phyloP scores from a whole-genome alignment of 2,329 filamentous ascomycete species.

The Orbilia brochopaga region DNA sequence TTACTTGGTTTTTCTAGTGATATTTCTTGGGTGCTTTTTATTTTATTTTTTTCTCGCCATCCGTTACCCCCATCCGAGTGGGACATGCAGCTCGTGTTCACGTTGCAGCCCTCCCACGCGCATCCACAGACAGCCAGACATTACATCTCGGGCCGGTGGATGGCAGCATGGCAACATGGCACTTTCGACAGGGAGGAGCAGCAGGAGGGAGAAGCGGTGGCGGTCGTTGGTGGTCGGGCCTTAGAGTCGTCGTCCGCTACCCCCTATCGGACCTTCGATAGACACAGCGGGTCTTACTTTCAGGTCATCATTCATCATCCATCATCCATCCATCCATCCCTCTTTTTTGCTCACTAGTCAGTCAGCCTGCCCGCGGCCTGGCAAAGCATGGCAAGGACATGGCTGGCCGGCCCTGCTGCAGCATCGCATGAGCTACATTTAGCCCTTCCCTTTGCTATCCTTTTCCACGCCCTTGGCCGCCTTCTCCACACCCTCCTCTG shows the following conservation, averaged over 20 bases:
- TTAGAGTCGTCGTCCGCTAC: too few species aligned
- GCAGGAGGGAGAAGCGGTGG: too few species aligned
- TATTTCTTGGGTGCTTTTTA: not conserved
- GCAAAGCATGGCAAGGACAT: not conserved
- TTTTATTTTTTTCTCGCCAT: constrained; percentile 2
- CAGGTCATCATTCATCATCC: constrained; percentile 5
- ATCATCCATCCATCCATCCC: not conserved
- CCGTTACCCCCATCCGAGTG: constrained; percentile 5
- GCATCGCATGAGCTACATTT: constrained; percentile 3
- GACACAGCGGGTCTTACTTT: constrained; percentile 26
- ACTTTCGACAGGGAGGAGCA: too few species aligned
- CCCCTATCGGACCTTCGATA: too few species aligned
- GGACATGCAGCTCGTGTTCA: constrained; percentile 1
- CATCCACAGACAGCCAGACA: not conserved
- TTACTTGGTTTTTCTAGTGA: not conserved
- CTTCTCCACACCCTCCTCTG: constrained; percentile 3
- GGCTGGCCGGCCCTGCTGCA: not conserved
- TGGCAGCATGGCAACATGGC: too few species aligned
- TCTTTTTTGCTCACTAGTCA: not conserved
- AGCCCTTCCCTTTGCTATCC: not conserved
- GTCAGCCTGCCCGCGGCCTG: constrained; percentile 1
- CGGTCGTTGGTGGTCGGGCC: too few species aligned
- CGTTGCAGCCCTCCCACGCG: not conserved
- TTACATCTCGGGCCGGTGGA: too few species aligned
- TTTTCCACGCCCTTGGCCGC: constrained; percentile 8